These are phyloP conservation scores for Plectranthus barbatus DNA, from an alignment of 257 asterid species.

Conservation along the genomic window DNA sequence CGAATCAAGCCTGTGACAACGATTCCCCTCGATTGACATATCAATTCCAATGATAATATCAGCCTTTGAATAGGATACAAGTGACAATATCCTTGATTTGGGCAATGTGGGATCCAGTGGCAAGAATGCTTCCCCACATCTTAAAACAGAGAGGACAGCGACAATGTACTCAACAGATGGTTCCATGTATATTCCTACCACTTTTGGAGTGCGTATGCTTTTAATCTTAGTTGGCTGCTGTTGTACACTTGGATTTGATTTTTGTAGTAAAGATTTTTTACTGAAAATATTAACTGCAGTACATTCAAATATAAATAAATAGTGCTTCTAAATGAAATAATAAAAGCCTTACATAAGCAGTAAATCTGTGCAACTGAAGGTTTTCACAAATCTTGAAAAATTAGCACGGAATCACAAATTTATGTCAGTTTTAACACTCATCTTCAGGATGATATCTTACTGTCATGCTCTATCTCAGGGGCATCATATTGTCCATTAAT, in stretches of 20 bases:
- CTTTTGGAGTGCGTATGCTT: slow-evolving; percentile 36
- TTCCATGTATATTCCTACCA: slow-evolving; percentile 72
- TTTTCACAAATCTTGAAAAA: slow-evolving; percentile 1
- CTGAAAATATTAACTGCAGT: slow-evolving; percentile 24
- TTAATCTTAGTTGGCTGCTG: slow-evolving; percentile 17
- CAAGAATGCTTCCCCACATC: slow-evolving; percentile 90
- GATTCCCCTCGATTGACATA: slow-evolving; percentile 28
- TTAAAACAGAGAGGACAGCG: slow-evolving; percentile 67
- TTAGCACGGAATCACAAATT: background rate
- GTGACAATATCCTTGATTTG: slow-evolving; percentile 48
- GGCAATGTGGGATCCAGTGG: slow-evolving; percentile 95
- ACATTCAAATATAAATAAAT: background rate
- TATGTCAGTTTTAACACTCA: background rate
- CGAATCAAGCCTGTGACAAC: slow-evolving; percentile 54
- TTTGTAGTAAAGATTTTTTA: slow-evolving; percentile 9
- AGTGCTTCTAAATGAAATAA: background rate
- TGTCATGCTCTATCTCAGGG: background rate
- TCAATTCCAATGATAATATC: slow-evolving; percentile 53
- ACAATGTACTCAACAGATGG: slow-evolving; percentile 85
- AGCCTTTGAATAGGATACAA: slow-evolving; percentile 51
- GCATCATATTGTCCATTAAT: background rate
- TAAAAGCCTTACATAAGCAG: background rate
- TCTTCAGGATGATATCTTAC: background rate
- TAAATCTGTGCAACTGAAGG: background rate
- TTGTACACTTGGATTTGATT: slow-evolving; percentile 17